Percentiles rank a stretch among this genome's conserved stretches.
These are phyloP conservation scores for Haplosporangium gracile DNA, from an alignment of 192 early-diverging fungal species.

Conservation along the genomic window DNA sequence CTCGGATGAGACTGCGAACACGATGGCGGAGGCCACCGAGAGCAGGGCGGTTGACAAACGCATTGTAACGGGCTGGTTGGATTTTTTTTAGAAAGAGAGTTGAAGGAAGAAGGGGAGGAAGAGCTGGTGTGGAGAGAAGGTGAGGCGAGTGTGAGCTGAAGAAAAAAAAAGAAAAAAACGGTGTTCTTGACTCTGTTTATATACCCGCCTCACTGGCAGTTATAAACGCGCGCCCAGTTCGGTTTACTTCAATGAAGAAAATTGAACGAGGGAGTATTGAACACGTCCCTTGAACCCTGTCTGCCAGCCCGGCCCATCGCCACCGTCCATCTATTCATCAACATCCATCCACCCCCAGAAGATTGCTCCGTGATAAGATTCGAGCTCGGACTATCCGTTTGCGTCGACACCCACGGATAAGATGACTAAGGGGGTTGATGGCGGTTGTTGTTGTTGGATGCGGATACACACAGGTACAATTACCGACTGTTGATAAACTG, in stretches of 20 bases:
- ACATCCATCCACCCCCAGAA: neutral
- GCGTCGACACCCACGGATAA: conserved; percentile 8
- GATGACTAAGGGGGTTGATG: conserved; percentile 6
- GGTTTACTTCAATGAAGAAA: too few species aligned
- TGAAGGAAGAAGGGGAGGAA: neutral
- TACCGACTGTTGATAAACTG: neutral
- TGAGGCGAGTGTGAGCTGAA: neutral
- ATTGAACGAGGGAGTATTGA: neutral
- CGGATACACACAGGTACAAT: neutral
- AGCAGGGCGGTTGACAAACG: conserved; percentile 34
- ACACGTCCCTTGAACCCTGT: neutral
- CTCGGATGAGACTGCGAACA: conserved; percentile 8
- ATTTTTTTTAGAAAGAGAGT: neutral
- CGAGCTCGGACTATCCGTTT: neutral
- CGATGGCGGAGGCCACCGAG: conserved; percentile 38
- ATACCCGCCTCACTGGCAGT: neutral
- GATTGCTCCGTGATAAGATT: conserved; percentile 34
- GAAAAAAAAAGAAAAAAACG: neutral
- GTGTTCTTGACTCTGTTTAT: neutral
- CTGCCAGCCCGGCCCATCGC: neutral
- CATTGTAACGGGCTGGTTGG: neutral
- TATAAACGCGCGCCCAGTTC: too few species aligned
- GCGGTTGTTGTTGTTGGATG: neutral
- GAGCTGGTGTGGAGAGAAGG: neutral
- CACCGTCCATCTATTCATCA: neutral